These are phyloP conservation scores for Pseudocercospora macadamiae DNA, from an alignment of 2,329 filamentous ascomycete genomes.

Conservation along the genomic window DNA sequence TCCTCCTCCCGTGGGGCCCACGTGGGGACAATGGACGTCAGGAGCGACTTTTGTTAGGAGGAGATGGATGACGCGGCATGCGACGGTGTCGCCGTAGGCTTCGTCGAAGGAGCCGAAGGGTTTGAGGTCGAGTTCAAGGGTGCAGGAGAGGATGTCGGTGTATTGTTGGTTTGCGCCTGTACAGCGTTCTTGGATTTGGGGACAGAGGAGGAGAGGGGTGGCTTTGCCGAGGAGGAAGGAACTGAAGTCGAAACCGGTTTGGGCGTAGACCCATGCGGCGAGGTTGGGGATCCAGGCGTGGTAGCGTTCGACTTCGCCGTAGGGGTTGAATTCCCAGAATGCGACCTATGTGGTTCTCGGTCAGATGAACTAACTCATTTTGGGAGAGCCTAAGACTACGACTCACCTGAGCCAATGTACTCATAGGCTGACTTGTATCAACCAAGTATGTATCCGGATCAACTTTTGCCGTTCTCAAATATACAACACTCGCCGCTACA, in stretches of 20 bases:
- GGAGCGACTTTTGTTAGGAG: conserved; percentile 39
- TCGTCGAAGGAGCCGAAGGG: conserved; percentile 47
- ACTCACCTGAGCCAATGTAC: conserved; percentile 24
- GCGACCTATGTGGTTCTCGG: conserved; percentile 33
- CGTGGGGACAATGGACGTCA: conserved; percentile 37
- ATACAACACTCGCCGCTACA: conserved; percentile 27
- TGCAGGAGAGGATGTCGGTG: conserved; percentile 37
- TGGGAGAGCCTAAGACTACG: too few species aligned
- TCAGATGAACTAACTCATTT: neutral
- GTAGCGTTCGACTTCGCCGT: conserved; percentile 48
- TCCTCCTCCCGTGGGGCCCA: conserved; percentile 34
- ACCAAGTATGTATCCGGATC: conserved; percentile 14
- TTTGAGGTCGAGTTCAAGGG: conserved; percentile 38
- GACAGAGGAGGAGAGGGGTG: conserved; percentile 43
- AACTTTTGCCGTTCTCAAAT: conserved; percentile 23
- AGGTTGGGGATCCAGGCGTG: conserved; percentile 51
- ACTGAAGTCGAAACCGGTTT: conserved; percentile 31
- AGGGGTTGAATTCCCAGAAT: conserved; percentile 53
- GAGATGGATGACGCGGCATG: conserved; percentile 48
- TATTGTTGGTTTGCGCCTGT: conserved; percentile 44
- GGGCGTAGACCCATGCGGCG: conserved; percentile 40
- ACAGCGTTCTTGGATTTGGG: conserved; percentile 41
- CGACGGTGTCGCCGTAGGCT: conserved; percentile 50
- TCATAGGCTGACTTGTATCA: conserved; percentile 13
- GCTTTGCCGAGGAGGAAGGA: conserved; percentile 35